Evolutionary conservation across 176 grass and related monocot genomes (phyloP), one percentile per base, ranked within the genome.

Genomic region (Triticum dicoccoides): DNA sequence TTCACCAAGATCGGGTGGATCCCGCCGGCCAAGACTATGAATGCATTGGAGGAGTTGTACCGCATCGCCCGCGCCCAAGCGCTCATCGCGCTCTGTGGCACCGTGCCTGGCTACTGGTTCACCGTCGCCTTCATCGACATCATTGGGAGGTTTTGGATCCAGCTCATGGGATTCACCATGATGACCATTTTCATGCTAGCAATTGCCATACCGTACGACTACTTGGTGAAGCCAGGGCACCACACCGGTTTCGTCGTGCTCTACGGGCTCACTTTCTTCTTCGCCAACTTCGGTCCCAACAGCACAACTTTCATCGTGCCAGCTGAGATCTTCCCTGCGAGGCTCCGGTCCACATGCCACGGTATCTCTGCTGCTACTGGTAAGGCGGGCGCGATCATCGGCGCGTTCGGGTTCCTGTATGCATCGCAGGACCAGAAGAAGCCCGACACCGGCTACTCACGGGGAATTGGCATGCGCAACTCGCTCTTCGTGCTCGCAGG

Each of bases 51-150:
- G 65, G 92, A 97, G 69, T 37, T 95, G 2, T 97, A 75, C 89
- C 73, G 82, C 30, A 93, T 97, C 23, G 18, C 95, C 0, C 92
- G 95, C 3, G 92, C 84, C 1, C 92, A 95, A 84, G 87, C 95
- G 1, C 61, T 91, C 54, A 92, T 95, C 68, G 95, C 95, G 5
- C 92, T 97, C 8, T 95, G 95, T 6, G 95, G 95, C 15, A 97
- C 95, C 23, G 77, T 97, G 6, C 95, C 92, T 0, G 95, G 95
- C 0, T 97, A 97, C 88, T 97, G 95, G 95, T 97, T 97, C 89
- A 97, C 95, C 21, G 89, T 97, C 25, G 87, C 87, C 17, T 79
- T 97, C 65, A 94, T 97, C 37, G 95, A 93, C 44, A 45, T 45
- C 78, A 67, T 97, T 1, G 95, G 95, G 0, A 78, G 95, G 29